Evolutionary conservation across 2,329 filamentous ascomycete species (phyloP).

Genomic region (Penicillium sp.): DNA sequence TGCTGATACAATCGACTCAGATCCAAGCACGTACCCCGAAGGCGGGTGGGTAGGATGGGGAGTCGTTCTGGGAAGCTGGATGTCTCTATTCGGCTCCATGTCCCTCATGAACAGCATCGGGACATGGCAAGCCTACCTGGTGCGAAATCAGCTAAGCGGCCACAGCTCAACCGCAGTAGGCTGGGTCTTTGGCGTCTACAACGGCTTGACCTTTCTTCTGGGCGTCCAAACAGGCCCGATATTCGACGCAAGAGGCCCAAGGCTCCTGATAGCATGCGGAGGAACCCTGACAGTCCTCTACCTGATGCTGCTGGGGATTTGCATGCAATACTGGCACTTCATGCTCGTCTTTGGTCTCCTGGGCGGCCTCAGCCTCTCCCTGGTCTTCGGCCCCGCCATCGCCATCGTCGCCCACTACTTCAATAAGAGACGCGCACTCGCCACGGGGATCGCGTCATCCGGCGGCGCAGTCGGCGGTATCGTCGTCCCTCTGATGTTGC

Average conservation of each 20-base stretch:
- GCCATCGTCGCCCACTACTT: constrained; percentile 56
- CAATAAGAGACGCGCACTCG: constrained; percentile 51
- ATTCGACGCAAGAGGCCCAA: too few relatives aligned
- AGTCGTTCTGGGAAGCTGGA: constrained; percentile 45
- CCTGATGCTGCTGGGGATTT: constrained; percentile 67
- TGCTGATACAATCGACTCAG: too few relatives aligned
- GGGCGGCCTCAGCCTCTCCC: constrained; percentile 33
- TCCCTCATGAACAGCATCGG: constrained; percentile 36
- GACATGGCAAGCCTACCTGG: constrained; percentile 29
- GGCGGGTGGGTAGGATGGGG: constrained; percentile 39
- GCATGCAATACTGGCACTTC: constrained; percentile 59
- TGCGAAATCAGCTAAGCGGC: constrained; percentile 21
- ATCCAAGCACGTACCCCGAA: not conserved
- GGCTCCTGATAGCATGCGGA: too few relatives aligned
- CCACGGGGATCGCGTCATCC: constrained; percentile 52
- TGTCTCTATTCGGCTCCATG: constrained; percentile 37
- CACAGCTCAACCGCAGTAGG: constrained; percentile 23
- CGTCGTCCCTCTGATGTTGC: constrained; percentile 46
- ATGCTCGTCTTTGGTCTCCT: constrained; percentile 39
- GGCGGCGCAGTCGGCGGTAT: constrained; percentile 59
- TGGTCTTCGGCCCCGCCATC: constrained; percentile 53
- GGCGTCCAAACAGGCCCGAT: too few relatives aligned
- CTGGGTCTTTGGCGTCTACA: constrained; percentile 39
- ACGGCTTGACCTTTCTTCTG: constrained; percentile 33
- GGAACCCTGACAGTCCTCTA: constrained; percentile 53